Base-by-base conservation (phyloP, 2,329 filamentous ascomycete genomes). In the Camptophora hylomeconis region DNA sequence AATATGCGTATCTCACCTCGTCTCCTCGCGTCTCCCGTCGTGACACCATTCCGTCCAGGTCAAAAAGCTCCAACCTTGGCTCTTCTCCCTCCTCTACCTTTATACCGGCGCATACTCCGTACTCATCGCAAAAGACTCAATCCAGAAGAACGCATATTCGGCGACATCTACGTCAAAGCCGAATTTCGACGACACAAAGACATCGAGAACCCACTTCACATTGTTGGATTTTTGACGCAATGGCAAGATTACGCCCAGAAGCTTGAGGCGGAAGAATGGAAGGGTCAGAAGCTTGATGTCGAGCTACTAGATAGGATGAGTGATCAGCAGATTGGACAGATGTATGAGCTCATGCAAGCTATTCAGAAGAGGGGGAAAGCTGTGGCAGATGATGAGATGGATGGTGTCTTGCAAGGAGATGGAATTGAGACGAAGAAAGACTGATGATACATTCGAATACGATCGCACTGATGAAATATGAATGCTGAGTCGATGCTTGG, bases 221-320 rank as follows among this genome's bases (percentile, higher is more conserved):
- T 98, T 56, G 84, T 95, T 45, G 89, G 87, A 2, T 98, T 98
- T 54, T 65, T 98, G 44, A 87, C 81, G 0, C 86, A 95, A 54
- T 98, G 87, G 87, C 89, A 98, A 54, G 60, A 82, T 29, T 98
- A 95, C 50, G 86, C 84, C 2, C 87, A 98, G 52, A 76, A 83
- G 50, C 60, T 98, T 10, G 87, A 95, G 49, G 87, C 86, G 0
- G 78, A 92, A 30, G 54, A 67, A 0, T 95, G 89, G 89, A 65
- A 69, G 35, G 87, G 78, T 1, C 81, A 82, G 39, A 87, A 77
- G 52, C 66, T 95, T 52, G 87, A 95, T 40, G 24, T 25, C 14
- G 33, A 24, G 5, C 20, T 93, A 56, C 63, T 95, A 32, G 76
- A 83, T 36, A 94, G 93, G 57, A 81, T 95, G 83, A 95, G 80